Base-by-base conservation (phyloP, 164 flowering plant genomes). In the Euptelea pleiosperma region DNA sequence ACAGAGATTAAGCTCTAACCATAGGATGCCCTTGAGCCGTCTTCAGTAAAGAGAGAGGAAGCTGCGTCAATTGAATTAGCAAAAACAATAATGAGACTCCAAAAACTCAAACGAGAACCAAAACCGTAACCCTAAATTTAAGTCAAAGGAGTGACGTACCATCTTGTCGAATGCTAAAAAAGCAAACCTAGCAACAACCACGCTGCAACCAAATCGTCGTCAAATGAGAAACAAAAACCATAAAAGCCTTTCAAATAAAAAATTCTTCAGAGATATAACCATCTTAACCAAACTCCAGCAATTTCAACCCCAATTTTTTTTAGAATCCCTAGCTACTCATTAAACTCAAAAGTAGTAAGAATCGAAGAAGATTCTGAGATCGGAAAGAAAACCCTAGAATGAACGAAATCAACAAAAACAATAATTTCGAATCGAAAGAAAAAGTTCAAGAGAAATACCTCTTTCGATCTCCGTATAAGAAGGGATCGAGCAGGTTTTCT, bases 1-100 rank as follows among this genome's bases (percentile, higher is more conserved):
- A 25, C n/a, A 55, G 10, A 55, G 42, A 59, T 2, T 40, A 41
- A 43, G 26, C 15, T 31, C 80, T 73, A 65, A 89, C 98, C 98
- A 91, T 89, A 34, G 96, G 96, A 65, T 91, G 98, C 40, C 96
- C 96, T 73, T 91, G 96, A 9, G 98, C 89, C 2, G 92, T 84
- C 81, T 91, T 91, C 16, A 91, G 81, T 21, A 91, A 67, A 24
- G 98, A 89, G 52, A 91, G 87, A 16, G 96, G 98, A 62, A 91
- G 89, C 98, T 91, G 83, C 63, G 70, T n/a, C n/a, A 61, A 7
- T 1, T 28, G 37, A 30, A n/a, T 7, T 52, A 51, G 28, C 21
- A 22, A n/a, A 40, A n/a, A 57, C 1, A 28, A 16, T 5, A 52
- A 63, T 37, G 10, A 52, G 22, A 18, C 40, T 9, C n/a, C 6